Evolutionary conservation across 2,329 filamentous ascomycete species (phyloP), one percentile per base, ranked within the genome.

Genomic region (Venturiaceae sp.): DNA sequence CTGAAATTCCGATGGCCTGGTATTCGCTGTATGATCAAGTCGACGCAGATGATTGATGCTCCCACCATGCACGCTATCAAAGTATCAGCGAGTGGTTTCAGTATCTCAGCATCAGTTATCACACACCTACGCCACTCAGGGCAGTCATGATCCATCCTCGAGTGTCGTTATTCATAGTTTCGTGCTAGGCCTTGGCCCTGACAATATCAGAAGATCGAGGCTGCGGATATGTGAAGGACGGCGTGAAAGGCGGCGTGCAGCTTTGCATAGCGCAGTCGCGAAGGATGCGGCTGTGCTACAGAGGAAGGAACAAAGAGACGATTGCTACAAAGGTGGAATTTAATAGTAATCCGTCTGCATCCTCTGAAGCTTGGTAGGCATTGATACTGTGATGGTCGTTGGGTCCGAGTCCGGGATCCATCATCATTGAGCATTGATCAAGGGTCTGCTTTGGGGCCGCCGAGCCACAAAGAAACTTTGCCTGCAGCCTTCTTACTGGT

Each of bases 121-220:
- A 33, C 44, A 56, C 72, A 86, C 84, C 83, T 68, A 91, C 84
- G 68, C 91, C 95, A 72, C 92, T 90, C 63, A 91, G 79, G 67
- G 81, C 85, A 62, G 83, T 80, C 88, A 97, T 90, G 65, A 97
- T 86, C 92, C 92, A 97, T 67, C 94, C 92, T 63, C 91, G 84
- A 62, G 86, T 86, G 76, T 97, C 92, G 76, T 92, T 94, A 69
- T 84, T 80, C 63, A 87, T 68, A 58, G 67, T 71, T 50, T 21
- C n/a, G 11, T 7, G 3, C n/a, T 8, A 44, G 26, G 55, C 13
- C 14, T 11, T 23, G 14, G 2, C 39, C 23, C 3, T 8, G 26
- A 21, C 13, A 47, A 23, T 16, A 23, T 23, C n/a, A n/a, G n/a
- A 21, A 50, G 19, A 3, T 7, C 33, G 13, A 19, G 41, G 14